These are phyloP conservation scores for Zasmidium cellare DNA, from an alignment of 2,329 filamentous ascomycete species.

Conservation along the genomic window DNA sequence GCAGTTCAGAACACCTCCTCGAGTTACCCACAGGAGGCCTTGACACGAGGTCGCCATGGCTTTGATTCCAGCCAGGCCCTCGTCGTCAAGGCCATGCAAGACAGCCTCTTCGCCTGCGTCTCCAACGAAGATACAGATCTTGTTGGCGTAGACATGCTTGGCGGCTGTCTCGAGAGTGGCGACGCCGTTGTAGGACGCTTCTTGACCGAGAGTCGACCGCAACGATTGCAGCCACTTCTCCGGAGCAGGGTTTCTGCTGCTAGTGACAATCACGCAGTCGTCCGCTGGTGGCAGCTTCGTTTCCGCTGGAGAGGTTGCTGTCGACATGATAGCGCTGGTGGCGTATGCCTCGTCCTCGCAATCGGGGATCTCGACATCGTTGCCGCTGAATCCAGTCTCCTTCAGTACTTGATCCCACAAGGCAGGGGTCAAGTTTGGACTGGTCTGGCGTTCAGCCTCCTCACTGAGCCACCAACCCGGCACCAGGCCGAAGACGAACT, in stretches of 20 bases:
- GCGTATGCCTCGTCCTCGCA: background rate
- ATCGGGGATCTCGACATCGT: constrained; percentile 6
- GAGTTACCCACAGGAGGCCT: constrained; percentile 13
- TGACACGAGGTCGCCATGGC: constrained; percentile 11
- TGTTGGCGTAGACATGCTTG: background rate
- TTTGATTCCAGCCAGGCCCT: background rate
- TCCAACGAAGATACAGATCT: no score
- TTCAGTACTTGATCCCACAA: constrained; percentile 10
- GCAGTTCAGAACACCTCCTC: background rate
- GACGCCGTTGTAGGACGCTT: constrained; percentile 3
- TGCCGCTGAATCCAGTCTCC: constrained; percentile 11
- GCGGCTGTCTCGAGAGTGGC: constrained; percentile 5
- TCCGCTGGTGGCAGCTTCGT: no score
- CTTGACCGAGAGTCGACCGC: no score
- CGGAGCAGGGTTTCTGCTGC: no score
- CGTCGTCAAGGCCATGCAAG: no score
- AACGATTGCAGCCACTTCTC: no score
- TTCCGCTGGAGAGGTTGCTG: no score
- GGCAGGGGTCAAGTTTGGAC: constrained; percentile 7
- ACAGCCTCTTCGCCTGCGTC: no score
- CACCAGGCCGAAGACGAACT: constrained; percentile 4
- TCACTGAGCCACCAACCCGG: constrained; percentile 8
- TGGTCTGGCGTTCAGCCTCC: constrained; percentile 10
- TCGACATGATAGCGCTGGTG: no score
- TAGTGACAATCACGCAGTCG: no score